Percentiles rank a stretch among this genome's conserved stretches.
These are phyloP conservation scores for Puccinia polysora DNA, from an alignment of 1,284 basidiomycete genomes.

Conservation along the genomic window DNA sequence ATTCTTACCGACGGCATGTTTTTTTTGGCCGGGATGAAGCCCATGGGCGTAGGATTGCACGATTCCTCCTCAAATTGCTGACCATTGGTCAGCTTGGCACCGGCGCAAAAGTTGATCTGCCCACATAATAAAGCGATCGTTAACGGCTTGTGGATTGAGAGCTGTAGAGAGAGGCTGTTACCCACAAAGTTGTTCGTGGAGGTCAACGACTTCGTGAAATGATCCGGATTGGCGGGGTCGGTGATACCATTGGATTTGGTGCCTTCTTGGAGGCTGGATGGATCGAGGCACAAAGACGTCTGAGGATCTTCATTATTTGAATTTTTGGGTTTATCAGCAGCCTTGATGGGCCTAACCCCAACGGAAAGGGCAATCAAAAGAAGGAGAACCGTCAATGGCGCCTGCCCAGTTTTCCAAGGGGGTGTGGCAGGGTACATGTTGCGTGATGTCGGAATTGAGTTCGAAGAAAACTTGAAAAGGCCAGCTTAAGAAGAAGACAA, in stretches of 20 bases:
- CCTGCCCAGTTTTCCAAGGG: too few species aligned
- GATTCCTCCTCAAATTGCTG: slow-evolving; percentile 27
- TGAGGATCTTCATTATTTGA: not conserved
- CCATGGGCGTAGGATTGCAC: slow-evolving; percentile 41
- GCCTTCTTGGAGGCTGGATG: slow-evolving; percentile 16
- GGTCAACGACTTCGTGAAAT: slow-evolving; percentile 21
- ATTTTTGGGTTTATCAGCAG: not conserved
- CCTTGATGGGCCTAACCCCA: not conserved
- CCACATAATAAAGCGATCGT: not conserved
- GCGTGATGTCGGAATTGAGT: too few species aligned
- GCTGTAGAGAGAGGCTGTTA: not conserved
- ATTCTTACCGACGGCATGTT: slow-evolving; percentile 42
- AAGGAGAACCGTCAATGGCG: not conserved
- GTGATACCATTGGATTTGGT: slow-evolving; percentile 16
- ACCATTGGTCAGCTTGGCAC: slow-evolving; percentile 24
- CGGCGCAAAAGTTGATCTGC: slow-evolving; percentile 30
- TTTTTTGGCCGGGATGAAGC: slow-evolving; percentile 9
- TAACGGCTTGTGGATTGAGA: not conserved
- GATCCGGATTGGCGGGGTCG: slow-evolving; percentile 14
- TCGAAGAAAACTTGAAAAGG: too few species aligned
- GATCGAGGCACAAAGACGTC: slow-evolving; percentile 25
- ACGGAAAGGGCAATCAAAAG: not conserved
- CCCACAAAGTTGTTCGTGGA: slow-evolving; percentile 36
- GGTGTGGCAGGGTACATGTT: too few species aligned
- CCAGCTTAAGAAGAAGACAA: too few species aligned